phyloP scores from a whole-genome alignment of 805 yeast genomes.

The Ogataea pini region DNA sequence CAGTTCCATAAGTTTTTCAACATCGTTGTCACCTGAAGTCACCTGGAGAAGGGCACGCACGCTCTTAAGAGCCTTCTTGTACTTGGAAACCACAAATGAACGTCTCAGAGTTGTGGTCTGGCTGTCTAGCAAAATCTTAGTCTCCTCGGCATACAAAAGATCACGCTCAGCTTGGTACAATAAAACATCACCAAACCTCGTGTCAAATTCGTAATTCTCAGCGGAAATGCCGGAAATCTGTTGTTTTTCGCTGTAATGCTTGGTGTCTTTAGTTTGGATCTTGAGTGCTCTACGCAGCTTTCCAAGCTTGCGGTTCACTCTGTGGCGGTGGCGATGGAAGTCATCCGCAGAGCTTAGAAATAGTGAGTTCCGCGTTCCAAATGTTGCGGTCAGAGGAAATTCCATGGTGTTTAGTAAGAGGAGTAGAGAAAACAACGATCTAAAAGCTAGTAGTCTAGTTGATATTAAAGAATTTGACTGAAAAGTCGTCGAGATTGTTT shows the following conservation, averaged over 20 bases:
- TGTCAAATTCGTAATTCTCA: slow-evolving; percentile 52
- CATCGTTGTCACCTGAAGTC: slow-evolving; percentile 41
- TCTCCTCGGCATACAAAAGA: slow-evolving; percentile 65
- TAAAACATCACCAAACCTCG: slow-evolving; percentile 56
- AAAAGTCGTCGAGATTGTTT: background rate
- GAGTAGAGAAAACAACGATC: background rate
- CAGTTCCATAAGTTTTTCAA: slow-evolving; percentile 34
- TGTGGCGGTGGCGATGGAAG: slow-evolving; percentile 64
- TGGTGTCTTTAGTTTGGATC: slow-evolving; percentile 67
- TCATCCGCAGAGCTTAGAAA: slow-evolving; percentile 69
- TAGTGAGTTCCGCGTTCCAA: slow-evolving; percentile 60
- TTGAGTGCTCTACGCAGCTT: slow-evolving; percentile 65
- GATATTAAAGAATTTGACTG: background rate
- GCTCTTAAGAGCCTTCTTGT: slow-evolving; percentile 59
- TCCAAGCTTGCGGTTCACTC: slow-evolving; percentile 58
- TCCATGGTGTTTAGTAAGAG: slow-evolving; percentile 35
- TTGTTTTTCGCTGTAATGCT: slow-evolving; percentile 53
- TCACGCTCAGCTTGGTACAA: slow-evolving; percentile 78
- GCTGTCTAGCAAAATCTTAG: slow-evolving; percentile 54
- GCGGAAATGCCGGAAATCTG: slow-evolving; percentile 46
- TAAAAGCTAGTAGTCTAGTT: background rate
- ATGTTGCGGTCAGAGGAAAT: slow-evolving; percentile 47
- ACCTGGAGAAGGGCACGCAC: slow-evolving; percentile 45
- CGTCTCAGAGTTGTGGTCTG: slow-evolving; percentile 47
- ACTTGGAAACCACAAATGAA: slow-evolving; percentile 61